Percentiles rank a stretch among this genome's conserved stretches.
Conservation (phyloP, 805 yeast genomes). For the Kluyveromyces aestuarii region DNA sequence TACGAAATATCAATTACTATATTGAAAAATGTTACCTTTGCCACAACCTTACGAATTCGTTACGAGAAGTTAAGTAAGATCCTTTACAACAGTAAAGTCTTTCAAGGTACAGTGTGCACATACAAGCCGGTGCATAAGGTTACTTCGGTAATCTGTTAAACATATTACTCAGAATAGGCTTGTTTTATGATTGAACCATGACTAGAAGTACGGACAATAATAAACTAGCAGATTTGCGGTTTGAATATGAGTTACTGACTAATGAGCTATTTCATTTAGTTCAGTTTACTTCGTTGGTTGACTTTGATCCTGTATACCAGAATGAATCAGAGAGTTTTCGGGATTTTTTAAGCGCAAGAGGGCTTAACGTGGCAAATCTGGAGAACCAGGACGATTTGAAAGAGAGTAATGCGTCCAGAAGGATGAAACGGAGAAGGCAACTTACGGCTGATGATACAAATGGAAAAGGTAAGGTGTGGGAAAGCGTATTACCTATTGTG, state of each 20-base stretch:
- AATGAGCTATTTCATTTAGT: slow-evolving; percentile 58
- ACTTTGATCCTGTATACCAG: slow-evolving; percentile 45
- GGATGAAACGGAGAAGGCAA: slow-evolving; percentile 11
- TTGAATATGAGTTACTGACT: slow-evolving; percentile 39
- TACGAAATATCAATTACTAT: background rate
- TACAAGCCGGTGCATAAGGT: background rate
- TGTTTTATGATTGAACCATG: background rate
- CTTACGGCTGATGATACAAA: slow-evolving; percentile 4
- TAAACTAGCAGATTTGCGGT: slow-evolving; percentile 35
- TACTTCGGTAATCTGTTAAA: background rate
- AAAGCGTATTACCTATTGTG: slow-evolving; percentile 9
- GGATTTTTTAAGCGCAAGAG: slow-evolving; percentile 27
- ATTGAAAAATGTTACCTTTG: background rate
- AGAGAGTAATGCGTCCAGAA: slow-evolving; percentile 14
- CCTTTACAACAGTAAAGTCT: background rate
- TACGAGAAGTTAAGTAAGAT: background rate
- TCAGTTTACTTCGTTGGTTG: slow-evolving; percentile 50
- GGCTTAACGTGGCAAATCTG: slow-evolving; percentile 27
- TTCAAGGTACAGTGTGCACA: background rate
- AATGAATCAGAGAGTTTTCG: slow-evolving; percentile 31
- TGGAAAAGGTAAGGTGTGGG: background rate
- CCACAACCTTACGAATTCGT: background rate
- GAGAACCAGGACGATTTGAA: slow-evolving; percentile 29
- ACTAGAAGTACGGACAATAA: background rate
- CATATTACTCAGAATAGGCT: background rate